Evolutionary conservation across 1,284 basidiomycete species (phyloP).

Genomic region (Laetiporus sulphureus): DNA sequence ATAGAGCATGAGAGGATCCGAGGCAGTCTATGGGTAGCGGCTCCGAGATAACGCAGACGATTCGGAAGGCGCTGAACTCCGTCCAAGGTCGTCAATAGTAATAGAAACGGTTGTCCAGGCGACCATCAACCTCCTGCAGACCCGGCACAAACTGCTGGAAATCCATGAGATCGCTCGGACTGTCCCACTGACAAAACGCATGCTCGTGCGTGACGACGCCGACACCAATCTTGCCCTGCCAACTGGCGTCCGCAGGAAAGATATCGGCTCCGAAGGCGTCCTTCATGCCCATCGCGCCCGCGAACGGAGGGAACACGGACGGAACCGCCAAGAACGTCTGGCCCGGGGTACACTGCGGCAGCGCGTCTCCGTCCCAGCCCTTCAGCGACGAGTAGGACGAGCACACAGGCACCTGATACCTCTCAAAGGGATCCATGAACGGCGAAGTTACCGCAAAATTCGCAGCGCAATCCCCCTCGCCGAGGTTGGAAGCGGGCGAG

Average conservation of each 20-base stretch:
- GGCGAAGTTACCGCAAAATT: slow-evolving; percentile 3
- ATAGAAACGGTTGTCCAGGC: slow-evolving; percentile 20
- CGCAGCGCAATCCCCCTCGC: slow-evolving; percentile 8
- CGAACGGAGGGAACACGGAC: slow-evolving; percentile 11
- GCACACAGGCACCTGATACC: slow-evolving; percentile 2
- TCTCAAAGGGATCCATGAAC: slow-evolving; percentile 7
- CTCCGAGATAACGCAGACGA: no score
- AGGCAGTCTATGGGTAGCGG: no score
- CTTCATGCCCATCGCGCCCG: slow-evolving; percentile 19
- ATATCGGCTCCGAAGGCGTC: slow-evolving; percentile 23
- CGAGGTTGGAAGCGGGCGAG: slow-evolving; percentile 9
- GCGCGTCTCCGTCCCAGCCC: slow-evolving; percentile 23
- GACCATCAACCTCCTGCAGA: slow-evolving; percentile 12
- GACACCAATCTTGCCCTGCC: slow-evolving; percentile 10
- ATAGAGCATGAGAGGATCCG: neutral
- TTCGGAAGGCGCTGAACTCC: neutral
- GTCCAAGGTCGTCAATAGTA: slow-evolving; percentile 4
- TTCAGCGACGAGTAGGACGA: slow-evolving; percentile 26
- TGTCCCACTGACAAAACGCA: slow-evolving; percentile 1
- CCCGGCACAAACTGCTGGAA: slow-evolving; percentile 12
- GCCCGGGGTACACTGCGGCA: slow-evolving; percentile 12
- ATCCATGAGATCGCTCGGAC: slow-evolving; percentile 4
- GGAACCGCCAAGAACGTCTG: slow-evolving; percentile 10
- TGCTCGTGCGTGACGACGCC: slow-evolving; percentile 6
- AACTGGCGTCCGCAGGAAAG: slow-evolving; percentile 16